Evolutionary conservation across 2,329 filamentous ascomycete species (phyloP).

Genomic region (Acephala macrosclerotiorum): DNA sequence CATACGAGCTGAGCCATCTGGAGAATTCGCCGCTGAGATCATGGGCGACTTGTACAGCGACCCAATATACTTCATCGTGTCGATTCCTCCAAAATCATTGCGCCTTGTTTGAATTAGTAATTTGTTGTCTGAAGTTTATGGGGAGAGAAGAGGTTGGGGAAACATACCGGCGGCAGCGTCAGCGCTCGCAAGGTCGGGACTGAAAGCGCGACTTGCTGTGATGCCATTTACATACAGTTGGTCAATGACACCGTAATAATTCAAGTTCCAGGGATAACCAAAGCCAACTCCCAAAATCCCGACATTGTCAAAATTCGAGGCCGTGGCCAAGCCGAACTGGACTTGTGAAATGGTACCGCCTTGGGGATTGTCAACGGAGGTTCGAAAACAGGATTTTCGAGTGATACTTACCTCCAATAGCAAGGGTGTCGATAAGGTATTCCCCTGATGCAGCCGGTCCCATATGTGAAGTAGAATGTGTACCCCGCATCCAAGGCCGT

Average conservation of each 20-base stretch:
- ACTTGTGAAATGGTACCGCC: too few relatives aligned
- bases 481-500: slow-evolving; percentile 4
- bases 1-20: slow-evolving; percentile 17
- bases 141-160: neutral
- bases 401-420: slow-evolving; percentile 24
- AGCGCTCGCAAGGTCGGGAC: slow-evolving; percentile 21
- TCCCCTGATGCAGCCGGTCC: slow-evolving; percentile 17
- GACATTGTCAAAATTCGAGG: slow-evolving; percentile 2
- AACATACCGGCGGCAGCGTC: slow-evolving; percentile 22
- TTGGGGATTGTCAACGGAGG: too few relatives aligned
- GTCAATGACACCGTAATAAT: slow-evolving; percentile 27
- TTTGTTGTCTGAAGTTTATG: too few relatives aligned
- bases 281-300: too few relatives aligned
- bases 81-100: slow-evolving; percentile 31
- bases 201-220: slow-evolving; percentile 28
- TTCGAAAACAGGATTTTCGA: too few relatives aligned
- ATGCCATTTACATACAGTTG: slow-evolving; percentile 18
- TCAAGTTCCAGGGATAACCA: too few relatives aligned
- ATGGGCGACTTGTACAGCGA: slow-evolving; percentile 24
- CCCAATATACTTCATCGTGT: slow-evolving; percentile 28
- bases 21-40: slow-evolving; percentile 15
- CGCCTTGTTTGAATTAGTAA: slow-evolving; percentile 18
- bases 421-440: slow-evolving; percentile 22
- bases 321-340: too few relatives aligned
- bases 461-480: slow-evolving; percentile 14